These are phyloP conservation scores for Purshia tridentata DNA, from an alignment of 306 rosid species.

Conservation along the genomic window DNA sequence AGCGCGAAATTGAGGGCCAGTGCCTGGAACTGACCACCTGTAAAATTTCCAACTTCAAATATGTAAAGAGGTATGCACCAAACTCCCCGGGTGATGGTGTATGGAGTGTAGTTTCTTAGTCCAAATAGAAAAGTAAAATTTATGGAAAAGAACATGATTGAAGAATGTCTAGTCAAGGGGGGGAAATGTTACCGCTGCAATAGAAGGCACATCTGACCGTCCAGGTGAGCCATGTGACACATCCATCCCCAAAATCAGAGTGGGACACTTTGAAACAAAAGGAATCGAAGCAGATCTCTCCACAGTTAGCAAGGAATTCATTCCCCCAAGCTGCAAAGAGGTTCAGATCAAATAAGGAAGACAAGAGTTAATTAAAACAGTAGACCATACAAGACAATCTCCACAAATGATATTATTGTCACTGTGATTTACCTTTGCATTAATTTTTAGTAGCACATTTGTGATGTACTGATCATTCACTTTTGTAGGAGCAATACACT, in stretches of 20 bases:
- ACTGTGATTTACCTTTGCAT: slow-evolving; percentile 44
- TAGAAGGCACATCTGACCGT: slow-evolving; percentile 37
- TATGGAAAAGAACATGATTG: not conserved
- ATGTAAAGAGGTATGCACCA: not conserved
- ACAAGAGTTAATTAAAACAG: not conserved
- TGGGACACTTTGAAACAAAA: slow-evolving; percentile 30
- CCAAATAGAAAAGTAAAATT: not conserved
- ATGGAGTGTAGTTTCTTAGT: not conserved
- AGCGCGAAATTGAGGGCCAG: slow-evolving; percentile 86
- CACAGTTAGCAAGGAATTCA: slow-evolving; percentile 32
- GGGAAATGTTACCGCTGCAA: slow-evolving; percentile 43
- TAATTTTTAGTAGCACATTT: slow-evolving; percentile 47
- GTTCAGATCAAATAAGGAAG: slow-evolving; percentile 5
- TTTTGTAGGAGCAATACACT: slow-evolving; percentile 44
- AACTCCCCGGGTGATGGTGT: not conserved
- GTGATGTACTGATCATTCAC: slow-evolving; percentile 45
- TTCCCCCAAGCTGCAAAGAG: slow-evolving; percentile 41
- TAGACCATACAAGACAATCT: not conserved
- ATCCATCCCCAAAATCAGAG: slow-evolving; percentile 53
- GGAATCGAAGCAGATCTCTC: slow-evolving; percentile 32
- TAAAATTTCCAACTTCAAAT: not conserved
- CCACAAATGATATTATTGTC: not conserved
- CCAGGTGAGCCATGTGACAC: slow-evolving; percentile 58
- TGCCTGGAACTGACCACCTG: slow-evolving; percentile 87
- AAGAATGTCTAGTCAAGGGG: not conserved